Evolutionary conservation across 108 stramenopile genomes (phyloP).

Genomic region (Fistulifera solaris): DNA sequence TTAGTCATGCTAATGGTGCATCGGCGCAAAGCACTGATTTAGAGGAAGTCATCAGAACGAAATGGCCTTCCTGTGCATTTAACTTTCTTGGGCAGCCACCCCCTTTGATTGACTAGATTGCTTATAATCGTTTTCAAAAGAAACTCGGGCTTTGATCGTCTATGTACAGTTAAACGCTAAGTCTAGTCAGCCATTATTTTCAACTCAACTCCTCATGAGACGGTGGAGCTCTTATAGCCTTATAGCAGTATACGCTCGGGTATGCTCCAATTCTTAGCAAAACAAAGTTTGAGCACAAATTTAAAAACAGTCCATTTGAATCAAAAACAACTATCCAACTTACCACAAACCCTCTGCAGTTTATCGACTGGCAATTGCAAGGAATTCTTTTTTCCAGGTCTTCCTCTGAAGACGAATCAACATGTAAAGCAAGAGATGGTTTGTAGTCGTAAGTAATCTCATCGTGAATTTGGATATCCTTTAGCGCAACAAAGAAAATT

Average conservation of each 20-base stretch:
- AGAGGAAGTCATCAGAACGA: conserved; percentile 55
- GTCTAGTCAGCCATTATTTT: no score
- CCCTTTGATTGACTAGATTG: neutral
- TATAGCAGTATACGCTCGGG: conserved; percentile 44
- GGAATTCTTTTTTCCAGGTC: conserved; percentile 58
- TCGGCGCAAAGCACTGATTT: conserved; percentile 19
- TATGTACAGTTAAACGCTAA: no score
- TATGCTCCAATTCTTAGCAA: conserved; percentile 61
- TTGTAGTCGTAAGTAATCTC: conserved; percentile 98
- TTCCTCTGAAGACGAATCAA: conserved; percentile 29
- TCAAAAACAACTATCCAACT: no score
- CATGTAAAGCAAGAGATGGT: conserved; percentile 35
- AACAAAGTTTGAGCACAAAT: no score
- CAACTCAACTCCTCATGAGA: no score
- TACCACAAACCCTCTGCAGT: conserved; percentile 68
- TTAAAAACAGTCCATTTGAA: no score
- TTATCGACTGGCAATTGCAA: conserved; percentile 62
- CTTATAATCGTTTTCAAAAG: no score
- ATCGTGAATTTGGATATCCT: conserved; percentile 79
- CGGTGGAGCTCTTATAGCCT: no score
- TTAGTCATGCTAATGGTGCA: conserved; percentile 13
- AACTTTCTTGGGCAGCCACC: conserved; percentile 48
- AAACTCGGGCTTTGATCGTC: no score
- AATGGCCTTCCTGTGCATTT: conserved; percentile 58
- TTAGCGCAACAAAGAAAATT: conserved; percentile 85